Evolutionary conservation across 192 early-diverging fungal genomes (phyloP), one percentile per base, ranked within the genome.

Genomic region (Rhizophlyctis rosea): DNA sequence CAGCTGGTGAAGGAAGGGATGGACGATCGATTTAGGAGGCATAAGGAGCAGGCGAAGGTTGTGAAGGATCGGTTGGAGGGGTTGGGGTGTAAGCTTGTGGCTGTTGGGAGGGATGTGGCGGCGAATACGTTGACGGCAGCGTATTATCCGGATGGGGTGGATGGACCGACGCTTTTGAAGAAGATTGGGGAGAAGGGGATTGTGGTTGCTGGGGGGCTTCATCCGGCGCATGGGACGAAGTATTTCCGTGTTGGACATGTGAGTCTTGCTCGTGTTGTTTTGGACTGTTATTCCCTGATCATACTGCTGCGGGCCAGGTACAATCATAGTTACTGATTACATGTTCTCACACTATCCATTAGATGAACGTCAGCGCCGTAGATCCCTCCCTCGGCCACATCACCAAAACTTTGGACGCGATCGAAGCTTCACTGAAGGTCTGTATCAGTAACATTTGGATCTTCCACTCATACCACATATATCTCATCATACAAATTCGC

Each of bases 191-290:
- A 80, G 3, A 78, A 83, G 54, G 91, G 92, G 47, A 86, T 98
- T 44, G 87, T 94, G 25, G 81, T 93, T 52, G 96, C 96, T 35
- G 96, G 93, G 64, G 96, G 96, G 53, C 86, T 98, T 47, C 89
- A 94, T 56, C 78, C 80, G 14, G 81, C 85, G 47, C 83, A 91
- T 56, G 88, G 89, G 2, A 71, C 86, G 25, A 86, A 92, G 67
- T 98, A 98, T 81, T 98, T 98, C 84, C 90, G 96, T 54, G 80
- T 97, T 34, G 94, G 90, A 30, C 80, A 81, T 50, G 60, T 69
- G 30, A 3, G 69, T 65, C n/a, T n/a, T n/a, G 28, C 29, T 32
- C 16, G 21, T 47, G 4, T 18, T 9, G 25, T 44, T 51, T 27
- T 30, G 28, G 34, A 54, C 31, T 27, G 21, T 16, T 35, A 27